These are phyloP conservation scores for Curvularia verruculosa DNA, from an alignment of 2,329 filamentous ascomycete genomes.

Conservation along the genomic window DNA sequence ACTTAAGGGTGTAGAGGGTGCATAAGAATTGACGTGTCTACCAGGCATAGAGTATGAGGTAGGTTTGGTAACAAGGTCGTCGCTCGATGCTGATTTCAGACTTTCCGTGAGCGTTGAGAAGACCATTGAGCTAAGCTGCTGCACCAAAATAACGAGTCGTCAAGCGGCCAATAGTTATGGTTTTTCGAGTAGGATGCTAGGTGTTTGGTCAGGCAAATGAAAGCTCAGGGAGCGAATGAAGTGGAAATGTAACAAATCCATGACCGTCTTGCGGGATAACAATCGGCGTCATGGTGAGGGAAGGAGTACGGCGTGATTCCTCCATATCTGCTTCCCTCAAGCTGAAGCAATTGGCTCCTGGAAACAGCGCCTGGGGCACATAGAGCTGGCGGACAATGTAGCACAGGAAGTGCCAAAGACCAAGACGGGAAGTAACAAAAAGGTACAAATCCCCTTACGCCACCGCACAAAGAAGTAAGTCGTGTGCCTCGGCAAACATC, in stretches of 20 bases:
- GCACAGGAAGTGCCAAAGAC: background rate
- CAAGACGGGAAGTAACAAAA: background rate
- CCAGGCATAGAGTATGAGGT: slow-evolving; percentile 8
- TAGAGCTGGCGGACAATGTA: background rate
- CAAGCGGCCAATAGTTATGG: background rate
- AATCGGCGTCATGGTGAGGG: background rate
- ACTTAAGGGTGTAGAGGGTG: background rate
- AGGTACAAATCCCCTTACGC: background rate
- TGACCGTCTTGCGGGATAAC: background rate
- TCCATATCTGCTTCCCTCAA: background rate
- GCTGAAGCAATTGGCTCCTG: background rate
- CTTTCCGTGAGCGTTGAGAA: background rate
- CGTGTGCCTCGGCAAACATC: slow-evolving; percentile 9
- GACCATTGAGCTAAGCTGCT: background rate
- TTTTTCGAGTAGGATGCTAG: background rate
- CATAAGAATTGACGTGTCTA: background rate
- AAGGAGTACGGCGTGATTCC: background rate
- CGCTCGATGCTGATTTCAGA: slow-evolving; percentile 4
- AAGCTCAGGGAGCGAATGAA: background rate
- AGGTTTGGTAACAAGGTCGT: slow-evolving; percentile 11
- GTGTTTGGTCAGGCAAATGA: background rate
- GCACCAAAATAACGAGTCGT: background rate
- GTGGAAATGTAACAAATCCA: background rate
- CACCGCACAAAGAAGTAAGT: slow-evolving; percentile 15
- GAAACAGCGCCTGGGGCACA: background rate